Evolutionary conservation across 139 green algal genomes (phyloP).

Genomic region (Haematococcus sp.): DNA sequence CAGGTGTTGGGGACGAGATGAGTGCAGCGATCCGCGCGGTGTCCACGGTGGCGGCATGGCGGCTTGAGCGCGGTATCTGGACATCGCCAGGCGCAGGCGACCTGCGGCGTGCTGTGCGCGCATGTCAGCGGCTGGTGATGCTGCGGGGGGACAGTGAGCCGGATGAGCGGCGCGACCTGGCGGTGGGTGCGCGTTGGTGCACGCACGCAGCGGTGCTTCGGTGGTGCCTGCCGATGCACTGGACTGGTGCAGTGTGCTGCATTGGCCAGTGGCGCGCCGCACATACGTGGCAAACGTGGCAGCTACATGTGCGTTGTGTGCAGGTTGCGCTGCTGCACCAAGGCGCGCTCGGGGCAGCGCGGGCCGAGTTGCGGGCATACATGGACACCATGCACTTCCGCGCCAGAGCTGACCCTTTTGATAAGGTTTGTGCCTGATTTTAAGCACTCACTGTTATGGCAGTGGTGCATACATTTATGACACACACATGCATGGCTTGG

Average conservation of each 20-base stretch:
- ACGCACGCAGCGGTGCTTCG: not conserved
- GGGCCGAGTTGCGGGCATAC: constrained; percentile 53
- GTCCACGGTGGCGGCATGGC: constrained; percentile 38
- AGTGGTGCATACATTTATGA: too few species aligned
- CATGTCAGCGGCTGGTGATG: constrained; percentile 69
- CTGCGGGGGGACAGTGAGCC: constrained; percentile 43
- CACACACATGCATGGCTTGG: too few species aligned
- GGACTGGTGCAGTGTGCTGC: too few species aligned
- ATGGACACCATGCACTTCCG: constrained; percentile 1
- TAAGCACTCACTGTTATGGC: too few species aligned
- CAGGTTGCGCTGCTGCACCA: constrained; percentile 42
- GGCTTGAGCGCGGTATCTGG: constrained; percentile 81
- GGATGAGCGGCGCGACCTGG: constrained; percentile 33
- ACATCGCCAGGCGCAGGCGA: constrained; percentile 54
- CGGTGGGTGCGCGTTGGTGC: not conserved
- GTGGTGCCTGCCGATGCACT: not conserved
- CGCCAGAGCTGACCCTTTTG: constrained; percentile 3
- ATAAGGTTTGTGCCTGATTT: not conserved
- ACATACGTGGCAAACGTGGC: not conserved
- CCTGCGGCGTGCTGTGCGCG: constrained; percentile 56
- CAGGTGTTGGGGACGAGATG: constrained; percentile 38
- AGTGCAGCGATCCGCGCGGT: constrained; percentile 55
- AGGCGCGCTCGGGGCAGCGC: constrained; percentile 39
- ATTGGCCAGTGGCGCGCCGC: not conserved
- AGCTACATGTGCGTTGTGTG: constrained; percentile 55